Conservation (phyloP, 495 filamentous ascomycete species). For the Choiromyces venosus region DNA sequence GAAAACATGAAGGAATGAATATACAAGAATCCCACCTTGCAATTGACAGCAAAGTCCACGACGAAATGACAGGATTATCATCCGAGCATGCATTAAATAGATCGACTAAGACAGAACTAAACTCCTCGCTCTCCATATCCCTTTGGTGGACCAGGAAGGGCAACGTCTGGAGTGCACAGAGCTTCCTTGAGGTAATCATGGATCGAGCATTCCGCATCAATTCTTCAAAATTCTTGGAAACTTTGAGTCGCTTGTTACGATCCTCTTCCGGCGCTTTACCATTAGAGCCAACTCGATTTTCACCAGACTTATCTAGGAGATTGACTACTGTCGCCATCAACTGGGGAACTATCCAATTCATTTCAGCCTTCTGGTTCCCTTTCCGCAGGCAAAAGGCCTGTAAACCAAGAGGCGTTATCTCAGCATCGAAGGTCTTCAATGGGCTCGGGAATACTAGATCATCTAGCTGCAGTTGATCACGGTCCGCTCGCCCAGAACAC, state of each 20-base stretch:
- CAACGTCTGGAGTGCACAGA: constrained; percentile 72
- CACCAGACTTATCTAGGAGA: constrained; percentile 35
- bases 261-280: constrained; percentile 23
- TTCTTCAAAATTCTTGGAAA: constrained; percentile 55
- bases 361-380: constrained; percentile 47
- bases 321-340: constrained; percentile 29
- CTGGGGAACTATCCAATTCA: constrained; percentile 38
- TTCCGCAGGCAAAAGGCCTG: constrained; percentile 44
- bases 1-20: not conserved
- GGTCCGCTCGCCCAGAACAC: constrained; percentile 64
- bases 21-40: constrained; percentile 42
- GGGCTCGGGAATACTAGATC: constrained; percentile 57
- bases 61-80: constrained; percentile 52
- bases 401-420: constrained; percentile 48
- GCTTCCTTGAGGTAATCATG: constrained; percentile 51
- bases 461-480: constrained; percentile 68
- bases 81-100: constrained; percentile 53
- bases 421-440: constrained; percentile 42
- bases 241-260: constrained; percentile 57
- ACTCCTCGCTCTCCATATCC: constrained; percentile 44
- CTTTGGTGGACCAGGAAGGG: constrained; percentile 58
- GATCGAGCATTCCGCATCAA: constrained; percentile 58
- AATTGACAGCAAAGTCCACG: constrained; percentile 55
- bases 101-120: constrained; percentile 47
- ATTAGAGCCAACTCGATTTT: constrained; percentile 10